Evolutionary conservation across 306 rosid genomes (phyloP).

Genomic region (Prunus armeniaca): DNA sequence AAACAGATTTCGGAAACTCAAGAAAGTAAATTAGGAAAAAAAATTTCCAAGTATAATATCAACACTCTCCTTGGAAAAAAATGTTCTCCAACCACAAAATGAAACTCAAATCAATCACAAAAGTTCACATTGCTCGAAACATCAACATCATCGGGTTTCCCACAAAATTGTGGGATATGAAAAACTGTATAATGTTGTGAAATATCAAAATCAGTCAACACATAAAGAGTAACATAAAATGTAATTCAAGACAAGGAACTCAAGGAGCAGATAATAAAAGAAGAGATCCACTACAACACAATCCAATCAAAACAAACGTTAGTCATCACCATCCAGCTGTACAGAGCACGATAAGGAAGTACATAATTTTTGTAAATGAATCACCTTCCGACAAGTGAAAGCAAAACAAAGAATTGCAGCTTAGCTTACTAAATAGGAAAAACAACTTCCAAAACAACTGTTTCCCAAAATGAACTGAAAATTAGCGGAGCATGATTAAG

Average conservation of each 20-base stretch:
- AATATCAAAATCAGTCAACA: background rate
- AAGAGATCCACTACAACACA: background rate
- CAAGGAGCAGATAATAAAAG: no score
- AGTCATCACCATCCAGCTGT: background rate
- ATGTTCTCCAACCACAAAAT: background rate
- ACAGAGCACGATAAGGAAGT: background rate
- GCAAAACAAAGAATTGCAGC: background rate
- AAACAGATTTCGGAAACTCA: background rate
- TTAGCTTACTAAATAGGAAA: background rate
- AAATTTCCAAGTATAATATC: background rate
- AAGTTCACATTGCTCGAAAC: background rate
- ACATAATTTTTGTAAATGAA: background rate
- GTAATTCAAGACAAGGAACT: no score
- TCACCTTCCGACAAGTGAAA: background rate
- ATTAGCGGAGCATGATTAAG: background rate
- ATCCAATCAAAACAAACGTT: background rate
- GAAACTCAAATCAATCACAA: background rate
- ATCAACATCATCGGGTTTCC: background rate
- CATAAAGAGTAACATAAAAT: no score
- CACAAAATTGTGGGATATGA: background rate
- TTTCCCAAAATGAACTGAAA: background rate
- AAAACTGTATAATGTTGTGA: background rate
- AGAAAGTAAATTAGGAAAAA: background rate
- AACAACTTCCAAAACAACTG: background rate
- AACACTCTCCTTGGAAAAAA: background rate